Evolutionary conservation across 768 basidiomycete genomes (phyloP).

Genomic region (Naematelia aurantialba): DNA sequence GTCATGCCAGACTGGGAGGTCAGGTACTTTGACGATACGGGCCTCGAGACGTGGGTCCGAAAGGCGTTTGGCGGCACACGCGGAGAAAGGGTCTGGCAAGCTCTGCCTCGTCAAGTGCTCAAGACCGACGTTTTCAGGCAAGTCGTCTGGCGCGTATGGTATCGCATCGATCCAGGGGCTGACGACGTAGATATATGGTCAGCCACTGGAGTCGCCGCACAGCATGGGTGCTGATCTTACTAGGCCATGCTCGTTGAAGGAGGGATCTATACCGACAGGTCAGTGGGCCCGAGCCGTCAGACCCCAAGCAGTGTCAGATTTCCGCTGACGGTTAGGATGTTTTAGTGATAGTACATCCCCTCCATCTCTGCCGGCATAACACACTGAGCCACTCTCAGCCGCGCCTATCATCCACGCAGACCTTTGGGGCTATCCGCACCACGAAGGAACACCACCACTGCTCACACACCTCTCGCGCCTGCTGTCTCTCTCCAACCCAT

Average conservation of each 20-base stretch:
- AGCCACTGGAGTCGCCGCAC: neutral
- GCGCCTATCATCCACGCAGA: constrained; percentile 40
- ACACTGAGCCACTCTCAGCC: constrained; percentile 4
- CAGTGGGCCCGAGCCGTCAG: too few species aligned
- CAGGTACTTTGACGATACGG: constrained; percentile 31
- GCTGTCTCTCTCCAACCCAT: constrained; percentile 21
- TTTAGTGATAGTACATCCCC: constrained; percentile 9
- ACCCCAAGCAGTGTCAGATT: too few species aligned
- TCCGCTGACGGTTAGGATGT: neutral
- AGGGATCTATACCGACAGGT: constrained; percentile 41
- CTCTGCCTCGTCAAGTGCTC: constrained; percentile 32
- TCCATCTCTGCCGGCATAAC: neutral
- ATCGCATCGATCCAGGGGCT: neutral
- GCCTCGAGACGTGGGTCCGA: constrained; percentile 30
- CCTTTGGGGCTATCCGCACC: constrained; percentile 33
- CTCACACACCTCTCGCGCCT: constrained; percentile 33
- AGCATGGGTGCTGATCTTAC: neutral
- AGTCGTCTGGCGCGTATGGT: constrained; percentile 5
- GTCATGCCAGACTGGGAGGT: constrained; percentile 38
- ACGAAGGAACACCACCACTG: constrained; percentile 22
- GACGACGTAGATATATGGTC: constrained; percentile 23
- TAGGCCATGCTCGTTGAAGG: constrained; percentile 39
- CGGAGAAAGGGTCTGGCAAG: constrained; percentile 31
- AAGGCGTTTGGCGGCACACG: constrained; percentile 29
- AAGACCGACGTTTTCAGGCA: constrained; percentile 39